These are phyloP conservation scores for Kazachstania psychrophila DNA, from an alignment of 805 yeast species.

Conservation along the genomic window DNA sequence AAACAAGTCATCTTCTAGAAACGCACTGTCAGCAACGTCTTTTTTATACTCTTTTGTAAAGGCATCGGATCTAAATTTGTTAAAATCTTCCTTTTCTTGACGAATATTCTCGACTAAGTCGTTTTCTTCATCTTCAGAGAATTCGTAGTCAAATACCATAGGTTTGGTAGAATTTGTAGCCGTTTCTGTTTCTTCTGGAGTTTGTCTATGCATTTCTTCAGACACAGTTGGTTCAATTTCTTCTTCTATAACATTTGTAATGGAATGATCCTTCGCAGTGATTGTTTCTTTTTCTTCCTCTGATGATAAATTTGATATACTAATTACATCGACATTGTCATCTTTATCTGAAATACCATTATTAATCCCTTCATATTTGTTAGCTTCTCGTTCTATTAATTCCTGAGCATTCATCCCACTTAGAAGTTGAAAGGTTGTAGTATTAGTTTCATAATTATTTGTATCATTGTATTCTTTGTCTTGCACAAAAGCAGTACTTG, in stretches of 20 bases:
- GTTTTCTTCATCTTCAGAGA: constrained; percentile 71
- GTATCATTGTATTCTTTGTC: constrained; percentile 9
- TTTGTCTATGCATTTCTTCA: not conserved
- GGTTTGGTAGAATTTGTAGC: constrained; percentile 4
- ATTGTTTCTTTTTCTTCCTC: not conserved
- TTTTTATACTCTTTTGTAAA: constrained; percentile 27
- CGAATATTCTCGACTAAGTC: constrained; percentile 51
- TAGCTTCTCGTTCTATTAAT: no score
- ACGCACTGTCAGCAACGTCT: constrained; percentile 12
- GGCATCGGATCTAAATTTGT: constrained; percentile 40
- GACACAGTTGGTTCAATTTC: not conserved
- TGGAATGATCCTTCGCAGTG: no score
- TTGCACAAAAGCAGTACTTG: constrained; percentile 13
- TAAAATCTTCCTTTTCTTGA: constrained; percentile 67
- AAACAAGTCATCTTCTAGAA: constrained; percentile 40
- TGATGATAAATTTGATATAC: not conserved
- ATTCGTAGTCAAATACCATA: constrained; percentile 46
- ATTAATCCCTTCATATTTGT: no score
- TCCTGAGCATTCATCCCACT: no score
- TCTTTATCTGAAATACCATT: no score
- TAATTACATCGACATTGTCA: no score
- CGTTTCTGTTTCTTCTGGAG: not conserved
- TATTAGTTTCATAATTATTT: no score
- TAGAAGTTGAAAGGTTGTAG: no score
- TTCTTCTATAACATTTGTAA: not conserved